Evolutionary conservation across 345 rosid species (phyloP).

Genomic region (Euclidium syriacum): DNA sequence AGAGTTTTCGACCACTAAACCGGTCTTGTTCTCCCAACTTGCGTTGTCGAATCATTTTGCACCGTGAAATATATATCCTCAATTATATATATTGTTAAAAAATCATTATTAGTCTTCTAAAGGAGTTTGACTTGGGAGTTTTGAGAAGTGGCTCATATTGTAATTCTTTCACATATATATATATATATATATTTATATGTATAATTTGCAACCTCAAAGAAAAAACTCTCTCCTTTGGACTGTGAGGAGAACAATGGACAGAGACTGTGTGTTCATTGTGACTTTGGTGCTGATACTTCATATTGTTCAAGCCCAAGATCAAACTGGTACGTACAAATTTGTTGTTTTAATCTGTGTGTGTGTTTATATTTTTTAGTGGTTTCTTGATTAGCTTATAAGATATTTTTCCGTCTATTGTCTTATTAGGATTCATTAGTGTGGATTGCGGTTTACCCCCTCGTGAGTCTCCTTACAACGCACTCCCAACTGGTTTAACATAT

Average conservation of each 20-base stretch:
- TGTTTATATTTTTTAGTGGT: neutral
- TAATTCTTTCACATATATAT: too few relatives aligned
- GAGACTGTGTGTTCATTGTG: neutral
- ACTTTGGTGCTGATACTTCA: neutral
- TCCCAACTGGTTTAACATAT: slow-evolving; percentile 8
- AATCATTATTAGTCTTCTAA: neutral
- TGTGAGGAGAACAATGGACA: slow-evolving; percentile 6
- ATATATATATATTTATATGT: neutral
- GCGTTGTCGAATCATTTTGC: neutral
- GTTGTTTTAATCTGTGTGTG: neutral
- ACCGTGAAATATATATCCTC: neutral
- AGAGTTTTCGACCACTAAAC: neutral
- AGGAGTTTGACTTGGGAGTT: slow-evolving; percentile 7
- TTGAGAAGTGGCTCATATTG: slow-evolving; percentile 7
- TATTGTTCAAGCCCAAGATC: slow-evolving; percentile 21
- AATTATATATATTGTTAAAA: neutral
- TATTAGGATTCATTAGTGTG: slow-evolving; percentile 29
- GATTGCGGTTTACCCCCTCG: slow-evolving; percentile 22
- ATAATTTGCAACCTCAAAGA: neutral
- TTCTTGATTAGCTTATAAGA: neutral
- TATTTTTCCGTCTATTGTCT: neutral
- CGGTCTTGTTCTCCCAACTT: slow-evolving; percentile 9
- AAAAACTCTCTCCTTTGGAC: neutral
- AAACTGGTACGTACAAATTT: neutral
- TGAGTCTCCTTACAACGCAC: slow-evolving; percentile 21